Conservation (phyloP, 495 filamentous ascomycete species). For the Penicillium tannophilum region DNA sequence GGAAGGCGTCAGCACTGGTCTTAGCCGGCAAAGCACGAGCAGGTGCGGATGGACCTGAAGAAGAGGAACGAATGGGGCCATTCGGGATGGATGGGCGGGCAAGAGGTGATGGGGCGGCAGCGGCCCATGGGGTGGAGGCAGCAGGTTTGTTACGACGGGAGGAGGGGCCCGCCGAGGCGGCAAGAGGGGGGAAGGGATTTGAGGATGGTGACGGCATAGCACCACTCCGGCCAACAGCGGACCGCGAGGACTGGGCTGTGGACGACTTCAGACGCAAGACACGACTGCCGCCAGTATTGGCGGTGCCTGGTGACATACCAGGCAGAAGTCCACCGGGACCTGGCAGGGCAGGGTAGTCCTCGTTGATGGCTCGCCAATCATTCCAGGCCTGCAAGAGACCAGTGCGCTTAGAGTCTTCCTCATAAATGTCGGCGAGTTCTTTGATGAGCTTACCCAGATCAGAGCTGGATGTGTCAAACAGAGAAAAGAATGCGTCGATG, state of each 20-base stretch:
- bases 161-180: slow-evolving; percentile 42
- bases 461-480: slow-evolving; percentile 77
- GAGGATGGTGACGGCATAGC: slow-evolving; percentile 36
- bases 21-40: slow-evolving; percentile 10
- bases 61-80: slow-evolving; percentile 26
- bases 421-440: slow-evolving; percentile 91
- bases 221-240: slow-evolving; percentile 54
- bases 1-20: slow-evolving; percentile 59
- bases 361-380: slow-evolving; percentile 92
- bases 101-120: slow-evolving; percentile 33
- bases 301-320: slow-evolving; percentile 47
- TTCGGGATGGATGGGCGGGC: slow-evolving; percentile 33
- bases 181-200: slow-evolving; percentile 52
- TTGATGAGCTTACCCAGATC: slow-evolving; percentile 89
- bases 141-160: slow-evolving; percentile 27
- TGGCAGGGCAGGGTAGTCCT: slow-evolving; percentile 92
- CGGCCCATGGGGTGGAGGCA: slow-evolving; percentile 54
- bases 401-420: slow-evolving; percentile 72
- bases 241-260: slow-evolving; percentile 71
- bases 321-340: slow-evolving; percentile 62
- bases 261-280: slow-evolving; percentile 76
- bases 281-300: slow-evolving; percentile 49
- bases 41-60: slow-evolving; percentile 25
- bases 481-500: slow-evolving; percentile 76
- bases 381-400: slow-evolving; percentile 81